Evolutionary conservation across 202 grass and related monocot genomes (phyloP).

Genomic region (Bolboschoenoplectus hybrid): DNA sequence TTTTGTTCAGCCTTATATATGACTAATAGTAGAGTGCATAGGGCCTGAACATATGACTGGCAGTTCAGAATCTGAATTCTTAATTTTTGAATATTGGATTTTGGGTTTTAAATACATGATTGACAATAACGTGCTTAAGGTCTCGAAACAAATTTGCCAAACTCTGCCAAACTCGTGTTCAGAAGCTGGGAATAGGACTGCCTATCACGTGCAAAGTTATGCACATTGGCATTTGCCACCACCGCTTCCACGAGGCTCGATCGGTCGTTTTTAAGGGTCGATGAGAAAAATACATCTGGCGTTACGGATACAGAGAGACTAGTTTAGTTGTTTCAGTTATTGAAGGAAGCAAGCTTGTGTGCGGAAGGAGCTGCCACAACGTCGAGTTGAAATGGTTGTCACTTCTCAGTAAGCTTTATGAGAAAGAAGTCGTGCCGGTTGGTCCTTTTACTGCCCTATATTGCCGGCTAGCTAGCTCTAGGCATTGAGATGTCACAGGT

Average conservation of each 20-base stretch:
- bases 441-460: constrained; percentile 32
- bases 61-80: no score
- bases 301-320: neutral
- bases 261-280: neutral
- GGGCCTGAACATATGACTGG: no score
- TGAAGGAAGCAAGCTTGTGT: neutral
- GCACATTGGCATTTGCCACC: no score
- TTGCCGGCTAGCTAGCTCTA: constrained; percentile 19
- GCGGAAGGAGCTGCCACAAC: constrained; percentile 44
- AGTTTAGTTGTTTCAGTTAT: neutral
- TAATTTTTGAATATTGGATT: no score
- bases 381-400: constrained; percentile 33
- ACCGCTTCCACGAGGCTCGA: constrained; percentile 44
- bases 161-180: no score
- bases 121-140: no score
- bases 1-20: no score
- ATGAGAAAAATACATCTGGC: constrained; percentile 37
- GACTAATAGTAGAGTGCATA: no score
- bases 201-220: no score
- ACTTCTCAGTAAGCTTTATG: constrained; percentile 38
- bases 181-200: no score
- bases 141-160: no score
- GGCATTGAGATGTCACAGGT: constrained; percentile 51
- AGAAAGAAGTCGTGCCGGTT: constrained; percentile 34
- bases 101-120: no score